Conservation (phyloP, 2,329 filamentous ascomycete genomes). For the Penicillium freii region DNA sequence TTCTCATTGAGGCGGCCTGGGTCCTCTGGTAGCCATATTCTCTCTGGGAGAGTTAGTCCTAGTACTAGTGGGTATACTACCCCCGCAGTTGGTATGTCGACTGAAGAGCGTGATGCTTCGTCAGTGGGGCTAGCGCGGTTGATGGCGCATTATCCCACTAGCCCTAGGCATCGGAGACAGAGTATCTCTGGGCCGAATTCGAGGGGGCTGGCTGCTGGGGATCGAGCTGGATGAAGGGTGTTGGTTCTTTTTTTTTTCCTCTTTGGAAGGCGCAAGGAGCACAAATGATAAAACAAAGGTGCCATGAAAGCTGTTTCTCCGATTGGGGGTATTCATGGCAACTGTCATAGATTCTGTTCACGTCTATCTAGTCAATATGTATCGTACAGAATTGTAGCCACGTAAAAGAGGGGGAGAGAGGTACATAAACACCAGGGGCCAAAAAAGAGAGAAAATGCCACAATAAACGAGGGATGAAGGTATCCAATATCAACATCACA, state of each 20-base stretch:
- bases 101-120: constrained; percentile 22
- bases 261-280: not conserved
- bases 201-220: constrained; percentile 4
- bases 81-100: constrained; percentile 14
- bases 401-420: not conserved
- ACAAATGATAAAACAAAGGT: not conserved
- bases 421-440: constrained; percentile 1
- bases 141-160: constrained; percentile 28
- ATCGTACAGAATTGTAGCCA: constrained; percentile 4
- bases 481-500: constrained; percentile 6
- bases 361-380: constrained; percentile 15
- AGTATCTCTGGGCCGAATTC: constrained; percentile 27
- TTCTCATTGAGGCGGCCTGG: constrained; percentile 22
- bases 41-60: constrained; percentile 13
- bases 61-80: constrained; percentile 22
- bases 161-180: constrained; percentile 25
- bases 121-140: constrained; percentile 16
- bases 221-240: constrained; percentile 1
- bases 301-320: not conserved
- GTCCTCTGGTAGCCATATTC: constrained; percentile 4
- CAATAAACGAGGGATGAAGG: not conserved
- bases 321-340: not conserved
- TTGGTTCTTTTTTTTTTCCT: not conserved
- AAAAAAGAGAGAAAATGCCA: constrained; percentile 1
- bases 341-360: not conserved